Evolutionary conservation across 345 rosid genomes (phyloP), one percentile per base, ranked within the genome.

Genomic region (Citrus reticulata): DNA sequence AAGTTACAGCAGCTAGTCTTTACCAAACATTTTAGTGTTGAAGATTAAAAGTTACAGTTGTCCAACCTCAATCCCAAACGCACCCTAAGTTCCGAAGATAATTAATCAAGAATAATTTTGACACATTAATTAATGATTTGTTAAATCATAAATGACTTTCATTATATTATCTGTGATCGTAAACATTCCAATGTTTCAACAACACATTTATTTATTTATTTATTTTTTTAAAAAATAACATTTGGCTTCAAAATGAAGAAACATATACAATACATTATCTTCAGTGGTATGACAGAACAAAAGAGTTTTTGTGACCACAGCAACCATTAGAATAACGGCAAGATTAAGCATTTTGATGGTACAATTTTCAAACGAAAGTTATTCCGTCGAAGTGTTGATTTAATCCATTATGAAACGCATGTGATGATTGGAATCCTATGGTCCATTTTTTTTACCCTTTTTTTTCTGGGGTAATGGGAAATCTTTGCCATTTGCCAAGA

Each of bases 221-320:
- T 35, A 34, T 10, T 9, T 2, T 34, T 32, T 32, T 0, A 3
- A 3, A 32, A 34, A 65, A 30, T 2, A 24, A 46, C 66, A 75
- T 10, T 9, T 63, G 70, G 54, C 78, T 75, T 75, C 42, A 75
- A 64, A 63, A 9, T 46, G 16, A 75, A 75, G 78, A 46, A 63
- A 63, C 70, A 3, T 42, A 11, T 2, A 63, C n/a, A 6, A 37
- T 73, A 17, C 8, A 63, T 64, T 29, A 29, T 29, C 42, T 63
- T 9, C 20, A 75, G 70, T 30, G 9, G 25, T 42, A 29, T 9
- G 61, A 63, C 61, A 74, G 9, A 74, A 25, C 1, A 74, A 24
- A 27, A 24, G 57, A 6, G 37, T 24, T 20, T 34, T 29, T 29
- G 6, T 58, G 30, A 60, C 35, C 70, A 30, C 46, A 37, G 30